phyloP scores from a whole-genome alignment of 2,329 filamentous ascomycete genomes.

The Aspergillus tanneri region DNA sequence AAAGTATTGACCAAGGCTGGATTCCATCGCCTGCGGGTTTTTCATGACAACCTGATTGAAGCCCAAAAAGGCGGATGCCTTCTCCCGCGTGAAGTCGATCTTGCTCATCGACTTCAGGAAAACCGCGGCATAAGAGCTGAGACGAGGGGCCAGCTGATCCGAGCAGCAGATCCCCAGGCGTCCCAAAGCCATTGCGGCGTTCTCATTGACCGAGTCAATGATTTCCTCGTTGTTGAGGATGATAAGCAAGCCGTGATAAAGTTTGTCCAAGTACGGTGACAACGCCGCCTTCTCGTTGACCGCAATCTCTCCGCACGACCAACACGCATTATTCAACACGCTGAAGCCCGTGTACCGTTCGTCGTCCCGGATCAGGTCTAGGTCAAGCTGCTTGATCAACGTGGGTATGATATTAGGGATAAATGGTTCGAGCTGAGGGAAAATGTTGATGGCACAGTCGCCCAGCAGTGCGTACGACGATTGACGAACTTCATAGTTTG shows the following conservation, averaged over 20 bases:
- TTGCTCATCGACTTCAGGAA: conserved; percentile 81
- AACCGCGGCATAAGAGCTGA: conserved; percentile 75
- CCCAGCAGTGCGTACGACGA: conserved; percentile 93
- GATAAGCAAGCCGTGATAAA: conserved; percentile 73
- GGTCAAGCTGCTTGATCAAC: conserved; percentile 81
- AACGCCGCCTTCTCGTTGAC: conserved; percentile 72
- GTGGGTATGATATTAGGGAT: conserved; percentile 72
- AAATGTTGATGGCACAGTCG: conserved; percentile 92
- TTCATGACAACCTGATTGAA: conserved; percentile 80
- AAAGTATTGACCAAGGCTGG: conserved; percentile 78
- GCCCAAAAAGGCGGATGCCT: conserved; percentile 87
- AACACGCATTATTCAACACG: conserved; percentile 97
- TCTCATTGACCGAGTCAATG: conserved; percentile 84
- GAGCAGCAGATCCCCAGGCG: conserved; percentile 78
- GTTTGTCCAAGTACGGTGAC: conserved; percentile 70
- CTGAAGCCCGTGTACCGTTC: conserved; percentile 83
- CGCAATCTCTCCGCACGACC: conserved; percentile 91
- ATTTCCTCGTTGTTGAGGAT: conserved; percentile 85
- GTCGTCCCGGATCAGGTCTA: conserved; percentile 73
- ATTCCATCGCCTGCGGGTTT: conserved; percentile 91
- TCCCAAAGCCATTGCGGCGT: conserved; percentile 89
- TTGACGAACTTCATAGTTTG: conserved; percentile 87
- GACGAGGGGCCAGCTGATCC: conserved; percentile 72
- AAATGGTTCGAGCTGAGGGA: conserved; percentile 72
- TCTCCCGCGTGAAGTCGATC: conserved; percentile 87